Evolutionary conservation across 2,329 filamentous ascomycete genomes (phyloP).

Genomic region (Cercospora nicotianae): DNA sequence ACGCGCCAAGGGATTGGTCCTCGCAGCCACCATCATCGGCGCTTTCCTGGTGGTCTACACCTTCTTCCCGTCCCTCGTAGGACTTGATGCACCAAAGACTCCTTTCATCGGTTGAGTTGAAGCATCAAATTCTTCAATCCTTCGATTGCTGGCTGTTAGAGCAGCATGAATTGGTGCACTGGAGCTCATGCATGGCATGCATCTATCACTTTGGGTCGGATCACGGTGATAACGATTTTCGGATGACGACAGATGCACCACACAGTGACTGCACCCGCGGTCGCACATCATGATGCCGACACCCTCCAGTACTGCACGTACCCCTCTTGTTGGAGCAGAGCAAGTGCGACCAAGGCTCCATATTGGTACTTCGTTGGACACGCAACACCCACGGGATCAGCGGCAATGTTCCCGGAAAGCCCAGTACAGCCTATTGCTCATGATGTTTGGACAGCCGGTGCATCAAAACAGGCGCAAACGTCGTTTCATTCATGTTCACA

Average conservation of each 20-base stretch:
- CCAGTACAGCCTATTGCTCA: not conserved
- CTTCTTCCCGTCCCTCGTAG: conserved; percentile 10
- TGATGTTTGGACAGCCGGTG: not conserved
- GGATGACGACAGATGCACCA: not conserved
- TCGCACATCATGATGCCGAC: not conserved
- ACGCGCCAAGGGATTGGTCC: conserved; percentile 61
- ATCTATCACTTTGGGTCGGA: not conserved
- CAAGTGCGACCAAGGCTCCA: not conserved
- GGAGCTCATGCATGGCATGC: not conserved
- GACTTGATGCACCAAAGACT: conserved; percentile 3
- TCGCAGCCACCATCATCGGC: not conserved
- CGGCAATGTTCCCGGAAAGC: not conserved
- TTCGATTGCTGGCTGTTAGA: not conserved
- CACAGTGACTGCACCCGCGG: not conserved
- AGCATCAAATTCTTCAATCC: not conserved
- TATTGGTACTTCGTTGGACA: not conserved
- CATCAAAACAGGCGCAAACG: not conserved
- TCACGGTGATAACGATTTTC: not conserved
- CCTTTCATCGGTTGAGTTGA: conserved; percentile 21
- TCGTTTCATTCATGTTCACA: not conserved
- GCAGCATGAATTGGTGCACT: not conserved
- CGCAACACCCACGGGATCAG: not conserved
- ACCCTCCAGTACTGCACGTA: not conserved
- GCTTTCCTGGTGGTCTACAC: conserved; percentile 2
- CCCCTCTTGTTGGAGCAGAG: not conserved